phyloP scores from a whole-genome alignment of 306 rosid genomes.

The Cucurbita moschata region DNA sequence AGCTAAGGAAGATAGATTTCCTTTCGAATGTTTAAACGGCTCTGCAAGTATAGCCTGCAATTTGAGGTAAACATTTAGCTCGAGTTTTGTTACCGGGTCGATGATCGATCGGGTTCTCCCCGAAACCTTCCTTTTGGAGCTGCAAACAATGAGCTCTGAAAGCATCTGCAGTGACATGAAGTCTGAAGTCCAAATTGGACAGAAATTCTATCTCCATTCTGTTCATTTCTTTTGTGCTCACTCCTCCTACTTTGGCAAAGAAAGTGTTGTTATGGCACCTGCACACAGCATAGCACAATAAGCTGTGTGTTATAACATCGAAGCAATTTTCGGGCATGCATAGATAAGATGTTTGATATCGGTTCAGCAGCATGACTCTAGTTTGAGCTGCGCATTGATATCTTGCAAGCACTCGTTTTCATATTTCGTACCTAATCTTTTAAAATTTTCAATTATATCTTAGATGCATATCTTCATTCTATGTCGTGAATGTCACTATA shows the following conservation, averaged over 20 bases:
- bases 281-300: background rate
- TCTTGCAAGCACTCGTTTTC: background rate
- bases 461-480: background rate
- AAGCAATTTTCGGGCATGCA: background rate
- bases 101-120: background rate
- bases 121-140: constrained; percentile 15
- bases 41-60: background rate
- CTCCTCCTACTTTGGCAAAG: constrained; percentile 61
- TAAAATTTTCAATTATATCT: background rate
- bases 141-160: constrained; percentile 23
- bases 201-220: constrained; percentile 42
- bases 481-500: background rate
- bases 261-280: constrained; percentile 37
- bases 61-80: background rate
- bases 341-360: background rate
- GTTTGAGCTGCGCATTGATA: background rate
- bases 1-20: background rate
- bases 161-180: constrained; percentile 27
- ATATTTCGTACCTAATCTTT: background rate
- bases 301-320: background rate
- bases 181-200: constrained; percentile 43
- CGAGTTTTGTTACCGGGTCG: background rate
- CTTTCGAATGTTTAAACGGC: background rate
- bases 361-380: background rate
- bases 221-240: constrained; percentile 53